Percentiles rank a stretch among this genome's conserved stretches.
These are phyloP conservation scores for Novymonas esmeraldas DNA, from an alignment of 208 protist species.

Conservation along the genomic window DNA sequence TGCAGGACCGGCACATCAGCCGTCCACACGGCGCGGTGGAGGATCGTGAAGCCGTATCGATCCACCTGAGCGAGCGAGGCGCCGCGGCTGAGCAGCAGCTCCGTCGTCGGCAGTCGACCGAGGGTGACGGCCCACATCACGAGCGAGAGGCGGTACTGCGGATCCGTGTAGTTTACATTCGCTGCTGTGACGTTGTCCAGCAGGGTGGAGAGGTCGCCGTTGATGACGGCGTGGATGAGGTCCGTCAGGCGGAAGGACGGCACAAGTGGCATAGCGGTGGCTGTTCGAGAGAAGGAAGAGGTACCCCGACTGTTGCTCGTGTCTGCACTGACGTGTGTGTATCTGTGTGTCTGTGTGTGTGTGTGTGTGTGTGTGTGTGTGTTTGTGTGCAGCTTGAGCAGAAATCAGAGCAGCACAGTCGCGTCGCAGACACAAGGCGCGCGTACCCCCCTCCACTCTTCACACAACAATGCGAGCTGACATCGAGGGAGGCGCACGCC, in stretches of 20 bases:
- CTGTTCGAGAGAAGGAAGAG: too few relatives aligned
- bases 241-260: constrained; percentile 23
- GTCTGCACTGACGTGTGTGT: not conserved
- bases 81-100: constrained; percentile 57
- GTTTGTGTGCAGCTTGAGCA: too few relatives aligned
- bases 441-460: too few relatives aligned
- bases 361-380: not conserved
- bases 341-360: not conserved
- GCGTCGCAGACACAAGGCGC: too few relatives aligned
- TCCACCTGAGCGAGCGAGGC: constrained; percentile 65
- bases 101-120: constrained; percentile 45
- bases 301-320: not conserved
- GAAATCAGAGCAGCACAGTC: too few relatives aligned
- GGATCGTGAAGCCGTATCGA: constrained; percentile 63
- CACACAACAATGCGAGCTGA: too few relatives aligned
- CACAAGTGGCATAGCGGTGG: constrained; percentile 1
- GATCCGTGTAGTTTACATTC: constrained; percentile 83
- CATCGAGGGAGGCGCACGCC: too few relatives aligned
- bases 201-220: constrained; percentile 49
- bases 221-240: constrained; percentile 46
- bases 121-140: constrained; percentile 73
- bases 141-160: constrained; percentile 62
- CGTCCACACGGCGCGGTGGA: constrained; percentile 85
- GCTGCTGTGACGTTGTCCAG: constrained; percentile 47
- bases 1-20: constrained; percentile 58